A percentile compares a stretch with the other conserved stretches of the same genome.
Evolutionary conservation across 202 grass and related monocot genomes (phyloP).

Genomic region (Elaeis oleifera): DNA sequence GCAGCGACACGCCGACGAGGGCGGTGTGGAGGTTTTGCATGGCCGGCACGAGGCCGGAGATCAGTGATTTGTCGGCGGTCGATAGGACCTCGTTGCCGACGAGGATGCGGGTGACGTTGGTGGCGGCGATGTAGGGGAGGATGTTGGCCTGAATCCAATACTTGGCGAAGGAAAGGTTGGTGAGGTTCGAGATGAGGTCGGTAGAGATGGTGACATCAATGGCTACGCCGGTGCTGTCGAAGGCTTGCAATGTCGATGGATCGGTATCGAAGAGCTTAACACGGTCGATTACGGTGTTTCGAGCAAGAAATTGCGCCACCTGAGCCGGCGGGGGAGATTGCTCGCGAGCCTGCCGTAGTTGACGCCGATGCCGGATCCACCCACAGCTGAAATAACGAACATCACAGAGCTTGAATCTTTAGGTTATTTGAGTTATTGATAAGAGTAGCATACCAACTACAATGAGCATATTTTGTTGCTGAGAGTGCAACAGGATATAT

Average conservation of each 20-base stretch:
- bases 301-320: constrained; percentile 56
- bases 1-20: constrained; percentile 30
- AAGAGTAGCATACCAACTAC: too few relatives aligned
- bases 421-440: too few relatives aligned
- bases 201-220: constrained; percentile 58
- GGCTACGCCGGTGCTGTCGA: constrained; percentile 49
- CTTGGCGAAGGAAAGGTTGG: constrained; percentile 25
- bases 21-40: constrained; percentile 67
- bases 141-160: constrained; percentile 44
- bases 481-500: too few relatives aligned
- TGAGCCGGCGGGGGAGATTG: constrained; percentile 43
- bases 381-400: constrained; percentile 14
- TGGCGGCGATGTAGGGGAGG: constrained; percentile 26
- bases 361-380: constrained; percentile 47
- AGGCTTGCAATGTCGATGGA: constrained; percentile 34
- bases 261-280: constrained; percentile 59
- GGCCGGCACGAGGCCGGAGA: constrained; percentile 45
- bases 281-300: constrained; percentile 58
- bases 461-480: too few relatives aligned
- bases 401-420: too few relatives aligned
- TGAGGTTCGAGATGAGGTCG: constrained; percentile 38
- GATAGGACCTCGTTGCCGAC: constrained; percentile 65
- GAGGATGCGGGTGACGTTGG: constrained; percentile 51
- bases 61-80: constrained; percentile 42
- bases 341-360: constrained; percentile 53